Conservation (phyloP, 768 basidiomycete genomes). For the Sarcodon sp. region DNA sequence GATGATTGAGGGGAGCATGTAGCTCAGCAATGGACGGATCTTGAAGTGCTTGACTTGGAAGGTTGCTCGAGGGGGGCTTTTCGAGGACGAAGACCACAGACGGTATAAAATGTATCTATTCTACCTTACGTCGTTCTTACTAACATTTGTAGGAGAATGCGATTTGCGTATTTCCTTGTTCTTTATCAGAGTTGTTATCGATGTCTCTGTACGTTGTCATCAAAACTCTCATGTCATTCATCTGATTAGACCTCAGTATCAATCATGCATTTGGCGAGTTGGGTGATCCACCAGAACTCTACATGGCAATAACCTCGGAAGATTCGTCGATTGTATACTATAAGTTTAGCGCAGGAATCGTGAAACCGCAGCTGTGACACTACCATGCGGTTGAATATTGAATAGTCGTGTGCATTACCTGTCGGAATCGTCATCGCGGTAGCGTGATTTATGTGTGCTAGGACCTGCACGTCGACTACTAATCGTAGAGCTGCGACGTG, state of each 20-base stretch:
- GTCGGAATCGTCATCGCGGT: neutral
- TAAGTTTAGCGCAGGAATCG: constrained; percentile 65
- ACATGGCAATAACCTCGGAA: constrained; percentile 59
- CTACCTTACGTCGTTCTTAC: neutral
- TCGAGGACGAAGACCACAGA: constrained; percentile 40
- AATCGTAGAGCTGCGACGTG: constrained; percentile 15
- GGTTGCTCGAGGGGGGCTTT: constrained; percentile 42
- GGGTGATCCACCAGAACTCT: constrained; percentile 34
- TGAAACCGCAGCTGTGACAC: constrained; percentile 34
- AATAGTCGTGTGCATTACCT: too few relatives aligned
- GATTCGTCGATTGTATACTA: constrained; percentile 83
- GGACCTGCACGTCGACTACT: neutral
- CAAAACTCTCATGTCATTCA: neutral
- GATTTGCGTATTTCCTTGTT: constrained; percentile 48
- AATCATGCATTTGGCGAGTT: constrained; percentile 42
- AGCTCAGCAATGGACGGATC: constrained; percentile 67
- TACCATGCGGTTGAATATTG: too few relatives aligned
- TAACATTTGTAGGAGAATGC: neutral
- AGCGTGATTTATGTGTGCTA: neutral
- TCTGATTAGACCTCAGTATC: constrained; percentile 26
- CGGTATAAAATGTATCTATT: constrained; percentile 19
- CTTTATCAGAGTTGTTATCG: constrained; percentile 51
- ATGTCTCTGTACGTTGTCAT: constrained; percentile 36
- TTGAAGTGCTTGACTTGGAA: constrained; percentile 48
- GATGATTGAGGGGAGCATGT: neutral